phyloP scores from a whole-genome alignment of 768 basidiomycete species.

The Termitomyces sp. region DNA sequence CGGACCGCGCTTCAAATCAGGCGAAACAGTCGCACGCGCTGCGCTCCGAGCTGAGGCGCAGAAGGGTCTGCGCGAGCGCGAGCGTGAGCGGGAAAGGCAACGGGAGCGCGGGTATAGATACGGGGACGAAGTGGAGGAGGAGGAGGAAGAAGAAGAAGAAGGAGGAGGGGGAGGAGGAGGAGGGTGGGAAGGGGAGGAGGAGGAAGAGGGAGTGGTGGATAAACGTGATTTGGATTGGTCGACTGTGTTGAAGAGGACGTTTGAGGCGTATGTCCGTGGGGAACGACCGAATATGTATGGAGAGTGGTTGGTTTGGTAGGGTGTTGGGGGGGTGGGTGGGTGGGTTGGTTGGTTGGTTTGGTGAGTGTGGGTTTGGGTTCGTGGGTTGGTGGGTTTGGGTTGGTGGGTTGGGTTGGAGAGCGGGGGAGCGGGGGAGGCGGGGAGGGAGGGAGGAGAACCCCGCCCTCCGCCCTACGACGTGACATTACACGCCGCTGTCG shows the following conservation, averaged over 20 bases:
- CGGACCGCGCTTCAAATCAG: slow-evolving; percentile 67
- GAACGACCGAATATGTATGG: slow-evolving; percentile 94
- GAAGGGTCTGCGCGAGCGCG: no score
- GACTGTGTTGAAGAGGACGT: slow-evolving; percentile 88
- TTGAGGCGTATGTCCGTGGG: slow-evolving; percentile 82
- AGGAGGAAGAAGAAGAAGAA: background rate
- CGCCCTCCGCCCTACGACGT: no score
- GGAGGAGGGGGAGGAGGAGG: background rate
- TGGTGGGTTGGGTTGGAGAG: background rate
- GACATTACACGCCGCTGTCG: no score
- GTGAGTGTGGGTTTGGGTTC: background rate
- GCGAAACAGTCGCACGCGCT: slow-evolving; percentile 62
- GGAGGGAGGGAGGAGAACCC: no score
- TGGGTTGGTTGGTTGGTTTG: background rate
- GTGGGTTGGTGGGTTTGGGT: no score
- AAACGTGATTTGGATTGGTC: slow-evolving; percentile 83
- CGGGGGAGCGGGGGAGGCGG: no score
- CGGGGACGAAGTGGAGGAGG: background rate
- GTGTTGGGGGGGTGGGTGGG: no score
- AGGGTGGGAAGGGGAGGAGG: slow-evolving; percentile 15
- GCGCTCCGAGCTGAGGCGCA: slow-evolving; percentile 26
- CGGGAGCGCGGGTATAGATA: background rate
- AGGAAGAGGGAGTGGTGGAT: slow-evolving; percentile 45
- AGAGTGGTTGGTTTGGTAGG: slow-evolving; percentile 52
- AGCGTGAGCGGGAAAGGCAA: no score